A percentile compares a stretch with the other conserved stretches of the same genome.
These are phyloP conservation scores for Podospora didyma DNA, from an alignment of 495 filamentous ascomycete genomes.

Conservation along the genomic window DNA sequence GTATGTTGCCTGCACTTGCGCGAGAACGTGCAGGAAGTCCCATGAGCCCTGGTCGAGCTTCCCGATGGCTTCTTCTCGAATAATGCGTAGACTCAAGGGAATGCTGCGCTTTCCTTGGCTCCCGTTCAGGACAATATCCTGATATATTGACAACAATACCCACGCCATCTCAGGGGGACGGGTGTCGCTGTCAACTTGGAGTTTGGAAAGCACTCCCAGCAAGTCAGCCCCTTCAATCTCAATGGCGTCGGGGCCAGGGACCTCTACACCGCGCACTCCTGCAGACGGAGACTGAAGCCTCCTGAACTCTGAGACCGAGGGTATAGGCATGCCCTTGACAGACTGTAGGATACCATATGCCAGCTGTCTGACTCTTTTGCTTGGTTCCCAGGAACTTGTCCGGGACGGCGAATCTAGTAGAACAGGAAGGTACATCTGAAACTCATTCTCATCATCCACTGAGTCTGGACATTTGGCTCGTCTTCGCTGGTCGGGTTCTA, in stretches of 20 bases:
- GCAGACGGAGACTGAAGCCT: constrained; percentile 23
- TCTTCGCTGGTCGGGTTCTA: not conserved
- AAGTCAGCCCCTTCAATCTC: constrained; percentile 5
- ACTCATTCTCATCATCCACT: constrained; percentile 5
- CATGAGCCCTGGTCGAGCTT: constrained; percentile 38
- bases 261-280: constrained; percentile 10
- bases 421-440: constrained; percentile 55
- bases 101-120: constrained; percentile 21
- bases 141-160: constrained; percentile 37
- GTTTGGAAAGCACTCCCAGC: constrained; percentile 7
- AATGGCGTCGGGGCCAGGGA: constrained; percentile 3
- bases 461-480: not conserved
- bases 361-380: constrained; percentile 47
- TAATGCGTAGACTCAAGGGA: constrained; percentile 20
- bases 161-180: constrained; percentile 21
- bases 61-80: constrained; percentile 18
- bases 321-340: constrained; percentile 14
- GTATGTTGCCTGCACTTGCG: constrained; percentile 57
- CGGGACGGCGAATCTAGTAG: constrained; percentile 55
- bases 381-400: constrained; percentile 61
- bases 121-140: constrained; percentile 38
- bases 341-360: constrained; percentile 57
- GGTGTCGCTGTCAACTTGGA: not conserved
- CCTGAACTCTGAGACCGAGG: constrained; percentile 25
- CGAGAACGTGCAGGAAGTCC: constrained; percentile 60